Conservation (phyloP, 805 yeast species). For the Myxozyma monticola region DNA sequence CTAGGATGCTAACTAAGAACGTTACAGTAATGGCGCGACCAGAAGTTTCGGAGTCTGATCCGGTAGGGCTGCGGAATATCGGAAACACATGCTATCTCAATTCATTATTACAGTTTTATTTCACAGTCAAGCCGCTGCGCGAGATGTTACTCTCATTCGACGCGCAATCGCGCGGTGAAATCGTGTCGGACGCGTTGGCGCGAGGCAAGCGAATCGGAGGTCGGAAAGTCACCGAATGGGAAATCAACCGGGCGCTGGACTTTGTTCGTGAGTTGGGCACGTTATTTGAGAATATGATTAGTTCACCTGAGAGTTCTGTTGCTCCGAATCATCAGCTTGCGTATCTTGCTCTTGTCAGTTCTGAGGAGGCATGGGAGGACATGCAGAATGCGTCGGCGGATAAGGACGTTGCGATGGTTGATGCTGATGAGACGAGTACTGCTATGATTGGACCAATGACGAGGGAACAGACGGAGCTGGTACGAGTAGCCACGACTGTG, state of each 20-base stretch:
- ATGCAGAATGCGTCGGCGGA: slow-evolving; percentile 34
- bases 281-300: slow-evolving; percentile 69
- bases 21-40: slow-evolving; percentile 1
- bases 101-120: slow-evolving; percentile 86
- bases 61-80: slow-evolving; percentile 89
- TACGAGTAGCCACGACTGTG: no score
- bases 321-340: slow-evolving; percentile 84
- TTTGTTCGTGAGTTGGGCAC: slow-evolving; percentile 72
- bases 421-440: neutral
- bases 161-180: slow-evolving; percentile 8
- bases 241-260: slow-evolving; percentile 77
- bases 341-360: slow-evolving; percentile 75
- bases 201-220: slow-evolving; percentile 77
- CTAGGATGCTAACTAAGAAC: neutral
- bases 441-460: neutral
- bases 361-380: slow-evolving; percentile 38
- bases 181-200: slow-evolving; percentile 29
- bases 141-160: slow-evolving; percentile 58
- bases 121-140: slow-evolving; percentile 79
- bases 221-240: slow-evolving; percentile 71
- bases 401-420: neutral
- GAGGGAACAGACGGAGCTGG: no score
- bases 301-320: slow-evolving; percentile 61
- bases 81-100: slow-evolving; percentile 96
- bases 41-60: slow-evolving; percentile 50